phyloP scores from a whole-genome alignment of 2,329 filamentous ascomycete genomes.

The Pseudocercospora fijiensis region DNA sequence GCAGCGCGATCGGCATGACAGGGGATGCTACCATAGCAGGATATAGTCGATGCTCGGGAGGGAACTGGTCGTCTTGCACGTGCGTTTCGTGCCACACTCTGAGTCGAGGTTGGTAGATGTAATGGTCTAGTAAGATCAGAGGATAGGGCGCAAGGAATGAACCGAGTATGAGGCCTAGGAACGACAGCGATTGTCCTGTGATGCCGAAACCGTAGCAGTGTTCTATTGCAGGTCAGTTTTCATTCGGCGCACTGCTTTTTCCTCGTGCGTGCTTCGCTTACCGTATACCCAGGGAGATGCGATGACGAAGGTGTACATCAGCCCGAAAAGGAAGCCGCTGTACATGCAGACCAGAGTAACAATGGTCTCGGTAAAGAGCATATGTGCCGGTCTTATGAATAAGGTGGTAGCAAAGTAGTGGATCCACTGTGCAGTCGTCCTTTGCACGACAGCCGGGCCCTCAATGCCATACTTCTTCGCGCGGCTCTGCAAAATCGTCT shows the following conservation, averaged over 20 bases:
- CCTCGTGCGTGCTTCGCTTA: background rate
- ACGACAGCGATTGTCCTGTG: constrained; percentile 37
- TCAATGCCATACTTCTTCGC: constrained; percentile 32
- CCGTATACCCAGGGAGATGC: constrained; percentile 39
- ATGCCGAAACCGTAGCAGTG: constrained; percentile 33
- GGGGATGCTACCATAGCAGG: constrained; percentile 38
- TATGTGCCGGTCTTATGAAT: constrained; percentile 35
- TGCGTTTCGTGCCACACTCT: constrained; percentile 7
- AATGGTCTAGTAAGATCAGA: constrained; percentile 30
- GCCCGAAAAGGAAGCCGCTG: constrained; percentile 43
- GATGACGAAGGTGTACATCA: constrained; percentile 46
- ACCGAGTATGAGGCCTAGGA: constrained; percentile 35
- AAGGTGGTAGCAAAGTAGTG: constrained; percentile 29
- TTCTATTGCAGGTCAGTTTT: background rate
- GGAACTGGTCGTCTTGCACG: constrained; percentile 16
- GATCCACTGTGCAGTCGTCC: constrained; percentile 15
- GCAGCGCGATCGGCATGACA: constrained; percentile 36
- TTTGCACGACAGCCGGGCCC: constrained; percentile 19
- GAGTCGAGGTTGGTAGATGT: constrained; percentile 34
- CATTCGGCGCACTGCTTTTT: too few relatives aligned
- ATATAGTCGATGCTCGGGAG: constrained; percentile 38
- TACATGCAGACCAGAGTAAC: constrained; percentile 45
- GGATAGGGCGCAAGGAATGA: constrained; percentile 28
- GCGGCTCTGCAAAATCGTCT: constrained; percentile 34
- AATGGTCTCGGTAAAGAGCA: constrained; percentile 46